phyloP scores from a whole-genome alignment of 2,329 filamentous ascomycete species.

The Aspergillus clavatus region DNA sequence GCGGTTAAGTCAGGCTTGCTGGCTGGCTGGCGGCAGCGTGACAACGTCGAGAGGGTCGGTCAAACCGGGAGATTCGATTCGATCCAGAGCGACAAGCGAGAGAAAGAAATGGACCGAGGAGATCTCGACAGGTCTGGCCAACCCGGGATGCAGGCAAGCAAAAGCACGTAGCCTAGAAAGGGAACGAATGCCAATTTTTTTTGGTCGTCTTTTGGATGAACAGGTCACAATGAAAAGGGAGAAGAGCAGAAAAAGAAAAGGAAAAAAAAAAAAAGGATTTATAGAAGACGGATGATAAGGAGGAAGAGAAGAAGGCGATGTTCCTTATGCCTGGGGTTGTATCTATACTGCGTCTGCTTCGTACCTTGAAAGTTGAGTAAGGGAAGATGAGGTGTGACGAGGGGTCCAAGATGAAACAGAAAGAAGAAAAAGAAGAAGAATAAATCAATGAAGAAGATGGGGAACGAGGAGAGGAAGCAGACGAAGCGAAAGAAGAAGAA shows the following conservation, averaged over 20 bases:
- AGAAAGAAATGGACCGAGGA: slow-evolving; percentile 21
- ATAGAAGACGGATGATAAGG: slow-evolving; percentile 14
- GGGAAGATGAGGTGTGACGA: too few relatives aligned
- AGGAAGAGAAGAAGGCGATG: too few relatives aligned
- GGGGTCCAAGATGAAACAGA: too few relatives aligned
- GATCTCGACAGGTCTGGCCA: slow-evolving; percentile 11
- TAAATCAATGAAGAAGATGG: too few relatives aligned
- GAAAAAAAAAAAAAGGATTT: slow-evolving; percentile 5
- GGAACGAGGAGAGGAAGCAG: slow-evolving; percentile 6
- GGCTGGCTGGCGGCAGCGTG: slow-evolving; percentile 24
- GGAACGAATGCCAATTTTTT: slow-evolving; percentile 8
- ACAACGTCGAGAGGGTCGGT: slow-evolving; percentile 20
- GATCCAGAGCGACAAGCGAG: slow-evolving; percentile 21
- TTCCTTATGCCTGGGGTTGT: not conserved
- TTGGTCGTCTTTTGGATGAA: slow-evolving; percentile 15
- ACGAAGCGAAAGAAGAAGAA: slow-evolving; percentile 6
- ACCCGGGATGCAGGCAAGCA: slow-evolving; percentile 18
- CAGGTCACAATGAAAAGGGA: slow-evolving; percentile 19
- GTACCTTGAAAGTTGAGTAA: not conserved
- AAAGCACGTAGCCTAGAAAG: slow-evolving; percentile 21
- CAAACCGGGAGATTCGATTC: slow-evolving; percentile 14
- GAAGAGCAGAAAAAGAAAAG: slow-evolving; percentile 4
- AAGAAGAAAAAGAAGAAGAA: too few relatives aligned
- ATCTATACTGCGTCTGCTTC: too few relatives aligned
- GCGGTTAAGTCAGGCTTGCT: slow-evolving; percentile 25